Base-by-base conservation (phyloP, 345 rosid genomes). In the Eucalyptus tenuipes region DNA sequence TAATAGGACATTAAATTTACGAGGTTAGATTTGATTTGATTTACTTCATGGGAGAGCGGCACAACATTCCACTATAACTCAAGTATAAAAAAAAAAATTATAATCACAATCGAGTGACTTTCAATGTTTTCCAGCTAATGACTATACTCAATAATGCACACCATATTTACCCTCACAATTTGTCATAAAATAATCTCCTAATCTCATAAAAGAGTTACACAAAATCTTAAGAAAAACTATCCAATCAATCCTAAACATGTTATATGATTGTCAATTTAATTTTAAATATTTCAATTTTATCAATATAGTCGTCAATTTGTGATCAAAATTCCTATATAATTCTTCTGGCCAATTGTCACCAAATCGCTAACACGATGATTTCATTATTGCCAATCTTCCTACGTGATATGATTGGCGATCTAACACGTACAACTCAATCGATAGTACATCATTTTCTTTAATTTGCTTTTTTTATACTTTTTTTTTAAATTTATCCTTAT, bases 291-390 rank as follows among this genome's bases (percentile, higher is more conserved):
- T 13, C 17, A 64, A 64, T 64, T 64, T 64, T n/a, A 4, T 16
- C 5, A 64, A 14, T 64, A 7, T 64, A n/a, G 5, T n/a, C 20
- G 20, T 64, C 8, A n/a, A 0, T n/a, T 61, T 64, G 31, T 64
- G 37, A 13, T 13, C 0, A 3, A 14, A 64, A 13, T 64, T 64
- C 37, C 33, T 5, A 64, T n/a, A 13, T 64, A 64, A 16, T 15
- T 14, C 10, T 14, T n/a, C 3, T 14, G 1, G 20, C 0, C 10
- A 14, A 0, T 64, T n/a, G 10, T 14, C 8, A 5, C 18, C 15
- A n/a, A n/a, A 64, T 64, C 2, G 0, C 75, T 64, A n/a, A 64
- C 9, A 3, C 7, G 20, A 15, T 14, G 5, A n/a, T 64, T n/a
- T 7, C 17, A n/a, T 64, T 7, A 64, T 64, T 64, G 20, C 5